Evolutionary conservation across 202 grass and related monocot genomes (phyloP), one percentile per base, ranked within the genome.

Genomic region (Setaria viridis): DNA sequence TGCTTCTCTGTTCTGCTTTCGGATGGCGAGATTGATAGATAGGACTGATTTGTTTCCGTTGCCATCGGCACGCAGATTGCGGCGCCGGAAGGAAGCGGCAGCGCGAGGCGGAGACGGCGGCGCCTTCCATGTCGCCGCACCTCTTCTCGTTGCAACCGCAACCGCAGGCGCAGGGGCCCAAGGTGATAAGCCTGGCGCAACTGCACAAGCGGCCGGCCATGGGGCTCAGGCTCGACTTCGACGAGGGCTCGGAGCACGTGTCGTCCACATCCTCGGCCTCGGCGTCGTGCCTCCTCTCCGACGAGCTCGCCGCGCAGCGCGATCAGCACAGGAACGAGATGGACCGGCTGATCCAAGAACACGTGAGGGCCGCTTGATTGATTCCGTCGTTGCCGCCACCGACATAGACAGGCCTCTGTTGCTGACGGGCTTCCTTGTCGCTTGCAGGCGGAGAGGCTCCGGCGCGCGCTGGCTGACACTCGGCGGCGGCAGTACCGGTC

Each of bases 151-250:
- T 85, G 66, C 90, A 92, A 56, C 47, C 50, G 30, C 70, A 73
- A 5, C 62, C 87, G 16, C 75, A 80, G 49, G 49, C 57, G 20
- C 73, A 43, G 32, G 70, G 7, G 30, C 75, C 72, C 20, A 85
- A 65, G 72, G 5, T 90, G 74, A 71, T 90, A 13, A 77, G 46
- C 56, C 79, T 92, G 11, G 49, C 82, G 54, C 89, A 92, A 76
- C 82, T 83, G 41, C 87, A 83, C 8, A 83, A 70, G 70, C 84
- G 79, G 64, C 77, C 80, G 9, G 29, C 89, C 72, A 94, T 70
- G 46, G 87, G 84, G 1, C 89, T 94, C 54, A 81, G 87, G 54
- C 90, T 92, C 16, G 82, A 82, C 79, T 86, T 91, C 69, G 82
- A 92, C 35, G 90, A 88, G 1, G 73, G 70, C 17, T 80, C 78